Percentiles rank a stretch among this genome's conserved stretches.
Evolutionary conservation across 495 filamentous ascomycete species (phyloP).

Genomic region (Haplographium delicatum): DNA sequence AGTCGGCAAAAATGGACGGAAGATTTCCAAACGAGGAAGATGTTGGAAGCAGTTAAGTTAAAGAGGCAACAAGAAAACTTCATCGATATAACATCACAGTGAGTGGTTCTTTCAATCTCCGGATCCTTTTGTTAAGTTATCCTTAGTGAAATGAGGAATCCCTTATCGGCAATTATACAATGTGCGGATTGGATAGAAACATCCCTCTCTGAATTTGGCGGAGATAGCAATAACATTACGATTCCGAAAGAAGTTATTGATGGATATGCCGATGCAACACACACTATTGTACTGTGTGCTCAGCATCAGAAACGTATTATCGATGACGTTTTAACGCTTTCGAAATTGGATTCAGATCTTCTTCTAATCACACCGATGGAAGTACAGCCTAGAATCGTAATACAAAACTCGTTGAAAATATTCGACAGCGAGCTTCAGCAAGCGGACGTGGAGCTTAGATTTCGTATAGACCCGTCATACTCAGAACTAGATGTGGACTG

Average conservation of each 20-base stretch:
- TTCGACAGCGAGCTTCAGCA: conserved; percentile 53
- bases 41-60: conserved; percentile 49
- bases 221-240: conserved; percentile 15
- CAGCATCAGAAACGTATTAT: conserved; percentile 75
- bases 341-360: conserved; percentile 75
- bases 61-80: conserved; percentile 76
- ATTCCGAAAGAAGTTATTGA: conserved; percentile 32
- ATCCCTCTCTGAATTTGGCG: conserved; percentile 10
- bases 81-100: conserved; percentile 80
- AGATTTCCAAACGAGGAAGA: conserved; percentile 53
- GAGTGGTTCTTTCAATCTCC: background rate
- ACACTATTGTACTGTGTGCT: conserved; percentile 76
- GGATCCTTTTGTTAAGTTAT: background rate
- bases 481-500: conserved; percentile 54
- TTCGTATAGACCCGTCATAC: conserved; percentile 45
- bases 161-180: conserved; percentile 52
- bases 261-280: conserved; percentile 63
- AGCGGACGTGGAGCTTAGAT: conserved; percentile 47
- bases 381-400: conserved; percentile 62
- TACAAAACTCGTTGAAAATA: conserved; percentile 62
- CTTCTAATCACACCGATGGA: conserved; percentile 69
- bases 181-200: conserved; percentile 52
- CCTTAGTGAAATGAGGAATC: conserved; percentile 66
- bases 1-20: conserved; percentile 47
- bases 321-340: conserved; percentile 67